phyloP scores from a whole-genome alignment of 805 yeast genomes.

The Metschnikowia santaceciliae region DNA sequence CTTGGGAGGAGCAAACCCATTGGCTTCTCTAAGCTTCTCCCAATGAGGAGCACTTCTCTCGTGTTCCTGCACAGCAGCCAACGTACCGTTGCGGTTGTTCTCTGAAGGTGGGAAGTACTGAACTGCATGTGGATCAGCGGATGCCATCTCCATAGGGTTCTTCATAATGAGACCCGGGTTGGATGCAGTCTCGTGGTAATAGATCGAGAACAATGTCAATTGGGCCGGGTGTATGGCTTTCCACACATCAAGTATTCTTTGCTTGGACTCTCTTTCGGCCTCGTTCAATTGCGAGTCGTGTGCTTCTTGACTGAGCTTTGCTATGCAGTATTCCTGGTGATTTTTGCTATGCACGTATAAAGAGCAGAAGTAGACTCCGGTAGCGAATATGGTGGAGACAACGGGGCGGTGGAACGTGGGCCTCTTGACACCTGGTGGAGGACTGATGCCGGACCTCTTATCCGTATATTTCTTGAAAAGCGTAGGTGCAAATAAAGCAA shows the following conservation, averaged over 20 bases:
- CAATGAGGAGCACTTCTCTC: constrained; percentile 25
- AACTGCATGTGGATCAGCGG: constrained; percentile 26
- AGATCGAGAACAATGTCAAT: constrained; percentile 41
- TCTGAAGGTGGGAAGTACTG: constrained; percentile 21
- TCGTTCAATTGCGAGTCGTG: constrained; percentile 20
- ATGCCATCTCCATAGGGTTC: constrained; percentile 47
- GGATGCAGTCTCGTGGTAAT: constrained; percentile 48
- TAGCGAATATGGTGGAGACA: constrained; percentile 34
- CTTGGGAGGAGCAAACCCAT: constrained; percentile 19
- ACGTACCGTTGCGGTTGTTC: background rate
- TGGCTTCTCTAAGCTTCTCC: constrained; percentile 33
- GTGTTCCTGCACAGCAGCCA: constrained; percentile 12
- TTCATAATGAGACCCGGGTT: constrained; percentile 51
- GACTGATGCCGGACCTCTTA: constrained; percentile 4
- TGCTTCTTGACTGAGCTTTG: constrained; percentile 30
- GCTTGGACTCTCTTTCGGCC: constrained; percentile 11
- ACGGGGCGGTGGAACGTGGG: constrained; percentile 30
- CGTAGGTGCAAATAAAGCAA: constrained; percentile 41
- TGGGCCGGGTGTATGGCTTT: constrained; percentile 30
- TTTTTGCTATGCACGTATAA: constrained; percentile 10
- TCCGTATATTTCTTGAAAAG: constrained; percentile 19
- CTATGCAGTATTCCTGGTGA: constrained; percentile 22
- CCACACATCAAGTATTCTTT: constrained; percentile 30
- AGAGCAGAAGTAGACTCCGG: constrained; percentile 20
- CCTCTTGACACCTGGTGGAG: background rate